phyloP scores from a whole-genome alignment of 345 rosid species.

The Citropsis articulata region DNA sequence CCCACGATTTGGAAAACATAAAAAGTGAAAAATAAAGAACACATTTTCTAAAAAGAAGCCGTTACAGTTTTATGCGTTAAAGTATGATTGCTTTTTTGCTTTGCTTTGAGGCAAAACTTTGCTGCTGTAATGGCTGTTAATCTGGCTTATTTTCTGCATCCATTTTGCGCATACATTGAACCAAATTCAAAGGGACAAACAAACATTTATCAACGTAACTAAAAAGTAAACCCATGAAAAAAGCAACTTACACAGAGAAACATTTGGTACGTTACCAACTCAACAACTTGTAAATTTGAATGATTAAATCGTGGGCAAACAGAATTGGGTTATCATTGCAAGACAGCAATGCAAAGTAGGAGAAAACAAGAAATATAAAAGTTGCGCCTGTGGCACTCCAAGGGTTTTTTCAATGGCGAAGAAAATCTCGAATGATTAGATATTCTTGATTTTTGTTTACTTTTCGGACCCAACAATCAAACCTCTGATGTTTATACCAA shows the following conservation, averaged over 20 bases:
- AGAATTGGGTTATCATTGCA: background rate
- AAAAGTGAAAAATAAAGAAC: background rate
- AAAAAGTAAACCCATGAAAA: background rate
- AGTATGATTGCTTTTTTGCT: background rate
- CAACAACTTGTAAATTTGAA: background rate
- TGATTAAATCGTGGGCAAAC: background rate
- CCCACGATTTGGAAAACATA: background rate
- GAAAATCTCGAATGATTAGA: no score
- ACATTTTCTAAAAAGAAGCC: no score
- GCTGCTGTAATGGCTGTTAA: background rate
- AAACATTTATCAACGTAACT: background rate
- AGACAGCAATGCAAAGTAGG: background rate
- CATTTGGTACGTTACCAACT: background rate
- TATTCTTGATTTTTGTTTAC: no score
- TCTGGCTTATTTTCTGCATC: background rate
- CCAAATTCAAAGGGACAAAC: background rate
- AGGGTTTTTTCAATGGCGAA: no score
- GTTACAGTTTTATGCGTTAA: background rate
- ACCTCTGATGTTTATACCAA: no score
- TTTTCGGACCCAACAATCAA: no score
- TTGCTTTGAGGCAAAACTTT: constrained; percentile 6
- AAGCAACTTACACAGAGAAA: background rate
- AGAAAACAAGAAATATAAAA: background rate
- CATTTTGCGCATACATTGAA: background rate
- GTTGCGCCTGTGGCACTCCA: no score